Evolutionary conservation across 176 grass and related monocot genomes (phyloP), one percentile per base, ranked within the genome.

Genomic region (Hordeum marinum): DNA sequence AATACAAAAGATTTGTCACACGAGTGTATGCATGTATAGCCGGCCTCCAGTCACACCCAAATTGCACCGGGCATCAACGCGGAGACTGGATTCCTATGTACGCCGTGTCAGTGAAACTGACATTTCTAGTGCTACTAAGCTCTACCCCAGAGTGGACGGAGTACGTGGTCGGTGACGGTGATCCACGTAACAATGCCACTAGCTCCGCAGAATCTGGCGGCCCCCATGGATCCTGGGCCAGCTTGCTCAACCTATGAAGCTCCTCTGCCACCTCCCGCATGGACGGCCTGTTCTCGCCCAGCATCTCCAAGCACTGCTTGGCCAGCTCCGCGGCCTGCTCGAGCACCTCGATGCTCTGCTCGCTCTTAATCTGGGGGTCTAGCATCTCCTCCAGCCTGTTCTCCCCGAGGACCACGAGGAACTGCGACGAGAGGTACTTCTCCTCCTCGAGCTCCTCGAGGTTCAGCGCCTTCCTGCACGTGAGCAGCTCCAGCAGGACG

Each of bases 201-300:
- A 82, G 36, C 43, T 94, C 93, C 61, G 66, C 85, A 1, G 57
- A 59, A 41, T 21, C 79, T 6, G 72, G 60, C 26, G 68, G 63
- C 1, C 23, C 54, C 84, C 84, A 94, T 7, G 87, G 87, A 41
- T 81, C 78, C 50, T 58, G 46, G n/a, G 80, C 32, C 48, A 83
- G 66, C 67, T 88, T 92, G 45, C 23, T 74, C 55, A 92, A 20
- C 18, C 77, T 77, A 29, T 90, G 72, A 4, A 94, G 84, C 54
- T 67, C 76, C 61, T 92, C 87, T 0, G 90, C 92, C 12, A 92
- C 84, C 50, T 90, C 85, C 36, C 84, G 63, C 92, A 94, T 94
- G 9, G 85, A 78, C 7, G 90, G 87, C 48, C 92, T 83, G 52
- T 85, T 91, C 11, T 91, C 87, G 18, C 93, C 85, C 0, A 83